Evolutionary conservation across 1,139 yeast genomes (phyloP), one percentile per base, ranked within the genome.

Genomic region (Geotrichum restrictum): DNA sequence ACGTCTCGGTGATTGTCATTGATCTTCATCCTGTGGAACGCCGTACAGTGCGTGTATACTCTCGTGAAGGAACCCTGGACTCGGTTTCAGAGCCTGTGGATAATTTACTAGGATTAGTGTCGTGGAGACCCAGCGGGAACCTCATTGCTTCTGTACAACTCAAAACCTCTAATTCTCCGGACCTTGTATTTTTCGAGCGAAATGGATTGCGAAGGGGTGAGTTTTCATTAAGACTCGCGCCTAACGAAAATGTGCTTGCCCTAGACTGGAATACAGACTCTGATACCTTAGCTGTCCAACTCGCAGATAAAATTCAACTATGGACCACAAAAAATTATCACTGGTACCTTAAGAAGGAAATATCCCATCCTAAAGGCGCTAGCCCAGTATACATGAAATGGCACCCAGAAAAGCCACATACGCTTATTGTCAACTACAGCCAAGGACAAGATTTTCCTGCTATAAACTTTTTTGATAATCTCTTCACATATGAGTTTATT

Each of bases 261-360:
- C 59, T 93, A 18, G 76, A 79, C 41, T 94, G 98, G 98, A 88
- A 93, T 55, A 75, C 82, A 40, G 85, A 85, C 60, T 84, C 94
- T 49, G 95, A 89, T 60, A 76, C 88, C 1, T 72, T 94, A 54
- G 85, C 95, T 0, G 72, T 93, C 22, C 83, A 80, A 52, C 70
- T 85, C 31, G 60, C 69, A 1, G 78, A 83, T 59, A 72, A 80
- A 34, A 76, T 93, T 18, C 95, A 87, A 65, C 71, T 94, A 36
- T 94, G 98, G 98, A 83, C 95, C 1, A 77, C 87, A 1, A 91
- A 88, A 64, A 94, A 94, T 67, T 94, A 91, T 68, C 95, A 91
- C 66, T 94, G 98, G 98, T 88, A 86, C 66, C 75, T 91, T 60
- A 93, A 94, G 65, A 95, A 86, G 68, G 95, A 85, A 64, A 70